These are phyloP conservation scores for Colletotrichum destructivum DNA, from an alignment of 2,329 filamentous ascomycete species.

Conservation along the genomic window DNA sequence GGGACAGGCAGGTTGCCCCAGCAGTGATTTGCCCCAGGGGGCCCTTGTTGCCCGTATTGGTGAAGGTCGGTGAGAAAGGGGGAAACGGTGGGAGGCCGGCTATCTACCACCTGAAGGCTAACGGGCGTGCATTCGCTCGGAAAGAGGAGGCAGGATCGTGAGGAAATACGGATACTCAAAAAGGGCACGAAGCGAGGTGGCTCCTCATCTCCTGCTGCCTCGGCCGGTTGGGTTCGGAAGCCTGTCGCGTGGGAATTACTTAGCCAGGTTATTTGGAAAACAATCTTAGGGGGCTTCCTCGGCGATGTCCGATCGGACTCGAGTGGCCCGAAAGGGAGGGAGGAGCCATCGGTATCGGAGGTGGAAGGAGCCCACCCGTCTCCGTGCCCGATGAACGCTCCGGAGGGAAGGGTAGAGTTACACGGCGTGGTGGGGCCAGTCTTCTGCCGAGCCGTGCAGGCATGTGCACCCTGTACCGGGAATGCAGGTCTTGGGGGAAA, in stretches of 20 bases:
- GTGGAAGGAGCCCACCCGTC: neutral
- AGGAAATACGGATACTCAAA: too few species aligned
- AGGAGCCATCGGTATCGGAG: neutral
- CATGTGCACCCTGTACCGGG: neutral
- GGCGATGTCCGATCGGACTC: neutral
- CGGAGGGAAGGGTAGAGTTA: neutral
- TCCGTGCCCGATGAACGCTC: neutral
- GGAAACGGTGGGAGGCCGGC: too few species aligned
- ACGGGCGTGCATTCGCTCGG: neutral
- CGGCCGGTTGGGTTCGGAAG: constrained; percentile 3
- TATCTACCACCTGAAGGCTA: neutral
- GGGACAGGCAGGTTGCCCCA: neutral
- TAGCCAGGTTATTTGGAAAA: neutral
- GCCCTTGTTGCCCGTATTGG: constrained; percentile 4
- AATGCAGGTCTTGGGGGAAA: neutral
- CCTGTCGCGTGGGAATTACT: neutral
- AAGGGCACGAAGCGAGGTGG: neutral
- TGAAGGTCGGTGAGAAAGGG: neutral
- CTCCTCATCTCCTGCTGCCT: constrained; percentile 11
- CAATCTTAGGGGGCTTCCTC: neutral
- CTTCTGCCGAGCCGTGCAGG: neutral
- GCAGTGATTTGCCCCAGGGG: constrained; percentile 1
- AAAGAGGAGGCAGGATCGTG: neutral
- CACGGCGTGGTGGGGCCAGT: neutral
- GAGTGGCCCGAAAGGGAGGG: neutral